Conservation (phyloP, 805 yeast species). For the Ogataea methanolica region DNA sequence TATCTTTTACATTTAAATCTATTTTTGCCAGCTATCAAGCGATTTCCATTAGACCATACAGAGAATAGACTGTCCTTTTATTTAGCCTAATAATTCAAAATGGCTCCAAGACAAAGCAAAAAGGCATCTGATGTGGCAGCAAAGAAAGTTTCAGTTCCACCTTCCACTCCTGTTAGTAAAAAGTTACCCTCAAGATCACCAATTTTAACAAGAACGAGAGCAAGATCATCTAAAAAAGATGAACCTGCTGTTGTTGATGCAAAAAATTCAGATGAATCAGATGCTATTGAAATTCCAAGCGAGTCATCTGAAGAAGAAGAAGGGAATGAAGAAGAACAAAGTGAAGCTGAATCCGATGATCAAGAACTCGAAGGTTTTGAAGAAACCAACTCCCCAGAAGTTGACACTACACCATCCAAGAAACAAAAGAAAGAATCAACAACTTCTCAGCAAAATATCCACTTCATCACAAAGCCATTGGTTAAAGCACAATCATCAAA, state of each 20-base stretch:
- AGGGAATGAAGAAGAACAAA: conserved; percentile 5
- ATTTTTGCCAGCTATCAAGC: neutral
- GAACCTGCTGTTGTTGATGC: neutral
- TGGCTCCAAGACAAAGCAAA: conserved; percentile 5
- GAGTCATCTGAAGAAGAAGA: conserved; percentile 6
- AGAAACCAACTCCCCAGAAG: conserved; percentile 1
- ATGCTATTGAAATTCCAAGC: conserved; percentile 11
- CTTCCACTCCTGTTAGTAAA: conserved; percentile 3
- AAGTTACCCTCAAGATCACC: conserved; percentile 20
- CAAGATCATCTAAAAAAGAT: conserved; percentile 2
- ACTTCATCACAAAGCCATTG: conserved; percentile 22
- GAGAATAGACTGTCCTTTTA: no score
- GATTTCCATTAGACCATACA: neutral
- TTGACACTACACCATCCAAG: neutral
- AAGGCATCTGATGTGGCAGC: neutral
- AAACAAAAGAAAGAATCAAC: conserved; percentile 2
- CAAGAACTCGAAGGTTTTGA: conserved; percentile 18
- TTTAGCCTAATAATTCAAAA: neutral
- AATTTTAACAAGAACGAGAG: conserved; percentile 19
- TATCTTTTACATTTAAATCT: neutral
- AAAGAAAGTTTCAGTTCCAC: conserved; percentile 1
- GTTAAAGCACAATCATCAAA: conserved; percentile 5
- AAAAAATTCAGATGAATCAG: conserved; percentile 8
- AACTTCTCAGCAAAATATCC: conserved; percentile 16
- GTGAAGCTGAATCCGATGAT: conserved; percentile 9